Conservation (phyloP, 768 basidiomycete species). For the Termitomyces titanicus region DNA sequence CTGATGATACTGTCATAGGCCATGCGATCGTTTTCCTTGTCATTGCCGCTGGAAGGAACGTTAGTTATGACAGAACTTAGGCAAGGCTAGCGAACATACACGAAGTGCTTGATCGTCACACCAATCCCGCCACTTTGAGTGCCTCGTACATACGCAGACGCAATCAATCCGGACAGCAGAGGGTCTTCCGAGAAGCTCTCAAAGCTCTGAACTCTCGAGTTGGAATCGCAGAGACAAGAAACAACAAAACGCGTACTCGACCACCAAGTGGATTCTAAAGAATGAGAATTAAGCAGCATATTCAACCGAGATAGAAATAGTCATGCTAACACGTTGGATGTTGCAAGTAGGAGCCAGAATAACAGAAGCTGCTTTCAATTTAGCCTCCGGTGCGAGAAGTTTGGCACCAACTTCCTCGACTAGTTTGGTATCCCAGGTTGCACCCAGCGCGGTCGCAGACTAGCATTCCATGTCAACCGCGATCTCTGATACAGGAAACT, state of each 20-base stretch:
- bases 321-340: conserved; percentile 61
- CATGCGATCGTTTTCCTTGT: conserved; percentile 77
- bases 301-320: not conserved
- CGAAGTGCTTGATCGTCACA: conserved; percentile 78
- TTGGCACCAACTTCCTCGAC: conserved; percentile 59
- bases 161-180: conserved; percentile 63
- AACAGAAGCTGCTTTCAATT: conserved; percentile 62
- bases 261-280: conserved; percentile 67
- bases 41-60: conserved; percentile 51
- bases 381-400: conserved; percentile 70
- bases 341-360: conserved; percentile 82
- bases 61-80: not conserved
- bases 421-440: conserved; percentile 69
- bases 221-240: not conserved
- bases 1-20: conserved; percentile 65
- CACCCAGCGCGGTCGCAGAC: conserved; percentile 70
- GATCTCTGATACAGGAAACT: not conserved
- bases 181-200: conserved; percentile 83
- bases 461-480: conserved; percentile 15
- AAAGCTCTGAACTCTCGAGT: conserved; percentile 44
- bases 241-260: conserved; percentile 36
- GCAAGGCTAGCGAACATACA: conserved; percentile 34
- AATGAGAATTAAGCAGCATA: conserved; percentile 2
- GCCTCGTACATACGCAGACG: conserved; percentile 72
- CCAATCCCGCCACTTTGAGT: conserved; percentile 76